Percentiles rank a stretch among this genome's conserved stretches.
phyloP scores from a whole-genome alignment of 208 protist genomes.

The Trypanosoma caninum region DNA sequence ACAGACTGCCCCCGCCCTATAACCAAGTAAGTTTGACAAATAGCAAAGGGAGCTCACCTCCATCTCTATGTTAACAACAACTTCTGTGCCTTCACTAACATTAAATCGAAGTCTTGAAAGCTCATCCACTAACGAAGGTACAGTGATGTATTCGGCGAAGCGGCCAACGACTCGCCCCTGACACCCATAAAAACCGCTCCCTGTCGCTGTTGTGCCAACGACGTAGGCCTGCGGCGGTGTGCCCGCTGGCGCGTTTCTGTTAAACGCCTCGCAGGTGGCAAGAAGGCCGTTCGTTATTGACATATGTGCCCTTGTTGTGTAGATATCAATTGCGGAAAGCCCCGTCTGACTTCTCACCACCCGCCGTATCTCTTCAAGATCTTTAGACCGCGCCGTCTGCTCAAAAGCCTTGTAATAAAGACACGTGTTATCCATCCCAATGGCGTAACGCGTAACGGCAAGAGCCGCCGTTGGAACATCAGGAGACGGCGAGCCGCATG shows the following conservation, averaged over 20 bases:
- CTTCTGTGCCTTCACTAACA: conserved; percentile 38
- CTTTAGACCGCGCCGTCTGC: conserved; percentile 20
- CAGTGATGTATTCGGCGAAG: conserved; percentile 41
- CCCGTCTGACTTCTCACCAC: conserved; percentile 29
- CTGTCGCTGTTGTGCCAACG: conserved; percentile 59
- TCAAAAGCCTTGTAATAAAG: conserved; percentile 53
- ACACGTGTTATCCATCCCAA: conserved; percentile 81
- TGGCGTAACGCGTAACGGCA: conserved; percentile 52
- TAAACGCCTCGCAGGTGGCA: conserved; percentile 35
- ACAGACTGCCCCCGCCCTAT: conserved; percentile 62
- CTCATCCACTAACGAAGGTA: conserved; percentile 51
- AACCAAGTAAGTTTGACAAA: conserved; percentile 57
- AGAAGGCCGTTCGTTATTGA: conserved; percentile 45
- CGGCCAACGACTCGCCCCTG: conserved; percentile 68
- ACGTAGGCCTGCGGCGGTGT: conserved; percentile 38
- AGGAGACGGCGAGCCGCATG: conserved; percentile 56
- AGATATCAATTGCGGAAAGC: conserved; percentile 50
- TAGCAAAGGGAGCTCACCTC: conserved; percentile 69
- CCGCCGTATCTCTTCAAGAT: conserved; percentile 41
- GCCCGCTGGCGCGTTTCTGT: conserved; percentile 16
- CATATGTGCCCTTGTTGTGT: conserved; percentile 56
- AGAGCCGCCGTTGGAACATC: conserved; percentile 46
- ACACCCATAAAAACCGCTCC: conserved; percentile 75
- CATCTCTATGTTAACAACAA: conserved; percentile 78
- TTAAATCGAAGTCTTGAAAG: conserved; percentile 42